These are phyloP conservation scores for Rosa chinensis DNA, from an alignment of 306 rosid genomes.

Conservation along the genomic window DNA sequence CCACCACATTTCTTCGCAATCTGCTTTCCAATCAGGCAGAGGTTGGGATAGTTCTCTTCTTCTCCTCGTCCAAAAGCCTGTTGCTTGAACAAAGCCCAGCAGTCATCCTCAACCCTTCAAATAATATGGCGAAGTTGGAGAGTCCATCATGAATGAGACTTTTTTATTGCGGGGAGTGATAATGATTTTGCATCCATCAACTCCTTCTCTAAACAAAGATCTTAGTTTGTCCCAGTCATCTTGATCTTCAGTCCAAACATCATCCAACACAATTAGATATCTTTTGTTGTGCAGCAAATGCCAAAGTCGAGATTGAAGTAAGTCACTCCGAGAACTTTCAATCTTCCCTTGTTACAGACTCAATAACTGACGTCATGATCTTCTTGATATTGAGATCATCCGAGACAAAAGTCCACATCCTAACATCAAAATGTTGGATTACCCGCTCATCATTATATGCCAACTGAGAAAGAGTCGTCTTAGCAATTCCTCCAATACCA, in stretches of 20 bases:
- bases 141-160: neutral
- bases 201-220: constrained; percentile 3
- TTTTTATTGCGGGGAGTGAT: constrained; percentile 5
- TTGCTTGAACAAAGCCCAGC: constrained; percentile 13
- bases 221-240: constrained; percentile 17
- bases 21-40: constrained; percentile 3
- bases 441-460: neutral
- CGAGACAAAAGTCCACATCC: constrained; percentile 10
- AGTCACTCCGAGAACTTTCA: neutral
- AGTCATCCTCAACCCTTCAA: neutral
- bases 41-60: neutral
- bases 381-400: neutral
- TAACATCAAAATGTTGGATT: neutral
- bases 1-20: constrained; percentile 21
- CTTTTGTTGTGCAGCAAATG: neutral
- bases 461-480: constrained; percentile 18
- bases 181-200: constrained; percentile 19
- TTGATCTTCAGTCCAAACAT: constrained; percentile 16
- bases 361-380: constrained; percentile 4
- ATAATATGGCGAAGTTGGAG: neutral
- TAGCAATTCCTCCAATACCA: constrained; percentile 12
- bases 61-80: constrained; percentile 10
- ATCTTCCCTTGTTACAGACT: neutral
- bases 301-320: neutral
- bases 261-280: constrained; percentile 16